These are phyloP conservation scores for Russula earlei DNA, from an alignment of 768 basidiomycete species.

Conservation along the genomic window DNA sequence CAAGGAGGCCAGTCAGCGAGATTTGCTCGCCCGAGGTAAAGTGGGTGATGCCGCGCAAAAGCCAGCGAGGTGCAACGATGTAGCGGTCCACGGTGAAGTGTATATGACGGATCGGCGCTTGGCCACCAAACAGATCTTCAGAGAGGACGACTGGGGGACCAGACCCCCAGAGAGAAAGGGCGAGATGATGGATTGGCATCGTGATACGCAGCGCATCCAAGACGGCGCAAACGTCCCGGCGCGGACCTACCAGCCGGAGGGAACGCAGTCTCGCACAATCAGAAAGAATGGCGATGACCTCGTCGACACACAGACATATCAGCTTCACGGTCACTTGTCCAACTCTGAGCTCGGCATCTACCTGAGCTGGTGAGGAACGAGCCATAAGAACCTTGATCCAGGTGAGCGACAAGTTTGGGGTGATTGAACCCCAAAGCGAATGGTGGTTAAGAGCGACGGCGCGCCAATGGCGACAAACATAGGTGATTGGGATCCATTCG, in stretches of 20 bases:
- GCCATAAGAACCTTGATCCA: conserved; percentile 7
- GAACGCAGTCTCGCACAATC: conserved; percentile 10
- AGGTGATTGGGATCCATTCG: conserved; percentile 12
- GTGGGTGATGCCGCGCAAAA: conserved; percentile 10
- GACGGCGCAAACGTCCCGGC: conserved; percentile 1
- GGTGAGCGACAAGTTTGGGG: conserved; percentile 1
- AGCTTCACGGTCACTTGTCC: not conserved
- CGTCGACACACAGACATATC: not conserved
- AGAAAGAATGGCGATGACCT: conserved; percentile 7
- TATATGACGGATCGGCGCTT: conserved; percentile 4
- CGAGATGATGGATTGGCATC: conserved; percentile 1
- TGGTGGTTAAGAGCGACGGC: conserved; percentile 5
- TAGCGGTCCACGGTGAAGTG: conserved; percentile 2
- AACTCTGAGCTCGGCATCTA: conserved; percentile 6
- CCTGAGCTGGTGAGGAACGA: conserved; percentile 7
- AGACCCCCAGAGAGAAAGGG: conserved; percentile 1
- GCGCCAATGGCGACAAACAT: conserved; percentile 15
- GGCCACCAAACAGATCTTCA: conserved; percentile 7
- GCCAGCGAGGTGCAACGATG: conserved; percentile 1
- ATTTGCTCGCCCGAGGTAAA: conserved; percentile 15
- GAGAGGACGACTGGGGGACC: conserved; percentile 7
- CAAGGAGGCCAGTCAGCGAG: not conserved
- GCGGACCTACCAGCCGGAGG: conserved; percentile 1
- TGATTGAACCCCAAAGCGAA: conserved; percentile 7
- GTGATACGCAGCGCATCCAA: not conserved